Evolutionary conservation across 176 grass and related monocot genomes (phyloP), one percentile per base, ranked within the genome.

Genomic region (Microstegium vimineum): DNA sequence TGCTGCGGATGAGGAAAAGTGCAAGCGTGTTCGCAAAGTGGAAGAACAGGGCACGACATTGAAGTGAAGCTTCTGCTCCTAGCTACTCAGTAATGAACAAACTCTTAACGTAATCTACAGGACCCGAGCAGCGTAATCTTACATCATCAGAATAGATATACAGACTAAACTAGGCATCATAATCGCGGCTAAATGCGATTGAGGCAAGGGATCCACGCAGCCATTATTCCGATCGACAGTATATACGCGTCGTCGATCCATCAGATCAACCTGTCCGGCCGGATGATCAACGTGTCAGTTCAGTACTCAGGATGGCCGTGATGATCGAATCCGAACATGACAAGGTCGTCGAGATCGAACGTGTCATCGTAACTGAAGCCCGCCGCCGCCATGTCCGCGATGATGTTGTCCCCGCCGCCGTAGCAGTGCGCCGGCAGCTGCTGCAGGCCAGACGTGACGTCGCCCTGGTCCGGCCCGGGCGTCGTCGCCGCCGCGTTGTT

Each of bases 391-490:
- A 75, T 31, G 62, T 54, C 75, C 8, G 8, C 10, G 23, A 6
- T n/a, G n/a, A n/a, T n/a, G n/a, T n/a, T n/a, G 60, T 4, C 25
- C 13, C 3, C 85, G 28, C 16, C 56, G 60, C 6, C 40, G 18
- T 3, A 82, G 42, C n/a, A n/a, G n/a, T n/a, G n/a, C n/a, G n/a
- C n/a, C n/a, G n/a, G n/a, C n/a, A 8, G 2, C 7, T n/a, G 49
- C 49, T 22, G 51, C 5, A 84, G 76, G 32, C 37, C 62, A n/a
- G 94, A 93, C 16, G 90, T 92, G 10, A 97, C 90, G 45, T 92
- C 90, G 6, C 94, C 94, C 56, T 88, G 79, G 81, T 90, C 90
- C 28, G 35, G 81, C 23, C 74, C 64, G 15, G 34, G 23, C 18
- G 22, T 27, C 16, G 75, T 32, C 4, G n/a, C 84, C 4, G 36